Base-by-base conservation (phyloP, 805 yeast genomes). In the Saturnispora halmiae region DNA sequence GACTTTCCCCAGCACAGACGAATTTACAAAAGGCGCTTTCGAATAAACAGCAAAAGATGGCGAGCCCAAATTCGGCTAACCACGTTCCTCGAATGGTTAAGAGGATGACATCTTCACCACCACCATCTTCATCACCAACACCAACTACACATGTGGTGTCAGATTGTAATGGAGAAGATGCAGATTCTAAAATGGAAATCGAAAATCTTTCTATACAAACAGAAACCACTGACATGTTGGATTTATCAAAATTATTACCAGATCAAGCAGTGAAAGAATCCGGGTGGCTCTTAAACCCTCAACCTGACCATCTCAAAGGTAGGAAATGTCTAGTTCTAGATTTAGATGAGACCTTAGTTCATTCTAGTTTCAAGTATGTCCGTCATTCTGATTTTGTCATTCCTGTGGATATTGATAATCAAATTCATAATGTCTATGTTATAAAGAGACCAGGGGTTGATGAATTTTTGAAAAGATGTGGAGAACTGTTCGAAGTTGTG, bases 371-470 rank as follows among this genome's bases (percentile, higher is more conserved):
- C 69, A 88, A 90, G 60, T 86, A 81, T 59, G 72, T 92, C 43
- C 76, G 94, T 45, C 82, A 87, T 34, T 95, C 96, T 1, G 99
- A 92, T 63, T 92, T 92, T 63, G 94, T 94, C 35, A 85, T 92
- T 37, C 97, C 98, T 13, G 98, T 92, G 40, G 97, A 90, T 59
- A 90, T 92, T 47, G 97, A 92, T 53, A 80, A 80, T 52, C 90
- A 84, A 58, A 71, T 79, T 25, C 97, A 92, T 60, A 90, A 85
- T 54, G 98, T 92, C 33, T 92, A 87, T 58, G 98, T 92, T 19
- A 87, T 88, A 42, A 92, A 92, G 58, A 74, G 99, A 53, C 99
- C 99, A 1, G 98, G 98, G 1, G 97, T 94, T 38, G 98, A 92
- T 62, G 94, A 85, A 56, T 92, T 92, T 55, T 67, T 92, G 66